These are phyloP conservation scores for Solanum paucissectum DNA, from an alignment of 257 asterid species.

Conservation along the genomic window DNA sequence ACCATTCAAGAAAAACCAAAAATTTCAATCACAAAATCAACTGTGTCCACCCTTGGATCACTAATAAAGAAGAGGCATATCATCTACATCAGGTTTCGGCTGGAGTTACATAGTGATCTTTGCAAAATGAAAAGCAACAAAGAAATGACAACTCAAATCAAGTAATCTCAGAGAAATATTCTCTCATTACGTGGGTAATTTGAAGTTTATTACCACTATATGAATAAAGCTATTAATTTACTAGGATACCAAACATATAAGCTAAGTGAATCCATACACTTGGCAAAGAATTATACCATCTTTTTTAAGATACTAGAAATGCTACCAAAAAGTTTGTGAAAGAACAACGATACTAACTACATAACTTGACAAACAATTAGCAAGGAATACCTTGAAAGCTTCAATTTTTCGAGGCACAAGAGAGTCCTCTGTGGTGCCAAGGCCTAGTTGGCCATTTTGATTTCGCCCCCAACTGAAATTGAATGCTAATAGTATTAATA, in stretches of 20 bases:
- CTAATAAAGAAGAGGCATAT: background rate
- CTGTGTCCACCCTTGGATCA: background rate
- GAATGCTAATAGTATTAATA: background rate
- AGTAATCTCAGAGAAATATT: background rate
- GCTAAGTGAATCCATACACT: background rate
- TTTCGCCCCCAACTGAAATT: slow-evolving; percentile 91
- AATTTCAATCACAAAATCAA: background rate
- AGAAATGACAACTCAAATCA: background rate
- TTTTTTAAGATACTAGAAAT: background rate
- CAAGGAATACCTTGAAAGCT: slow-evolving; percentile 66
- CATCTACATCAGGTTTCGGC: background rate
- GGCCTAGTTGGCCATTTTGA: slow-evolving; percentile 99
- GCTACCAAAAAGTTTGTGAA: background rate
- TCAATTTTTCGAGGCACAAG: slow-evolving; percentile 76
- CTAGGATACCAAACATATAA: background rate
- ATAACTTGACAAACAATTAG: background rate
- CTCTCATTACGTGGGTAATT: background rate
- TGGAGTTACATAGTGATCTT: background rate
- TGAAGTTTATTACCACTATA: background rate
- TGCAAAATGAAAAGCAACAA: background rate
- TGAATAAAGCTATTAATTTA: background rate
- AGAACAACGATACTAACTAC: background rate
- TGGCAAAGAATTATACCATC: background rate
- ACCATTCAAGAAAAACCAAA: background rate
- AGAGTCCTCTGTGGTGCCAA: slow-evolving; percentile 87